Conservation (phyloP, 2,329 filamentous ascomycete species). For the Volutella citrinella region DNA sequence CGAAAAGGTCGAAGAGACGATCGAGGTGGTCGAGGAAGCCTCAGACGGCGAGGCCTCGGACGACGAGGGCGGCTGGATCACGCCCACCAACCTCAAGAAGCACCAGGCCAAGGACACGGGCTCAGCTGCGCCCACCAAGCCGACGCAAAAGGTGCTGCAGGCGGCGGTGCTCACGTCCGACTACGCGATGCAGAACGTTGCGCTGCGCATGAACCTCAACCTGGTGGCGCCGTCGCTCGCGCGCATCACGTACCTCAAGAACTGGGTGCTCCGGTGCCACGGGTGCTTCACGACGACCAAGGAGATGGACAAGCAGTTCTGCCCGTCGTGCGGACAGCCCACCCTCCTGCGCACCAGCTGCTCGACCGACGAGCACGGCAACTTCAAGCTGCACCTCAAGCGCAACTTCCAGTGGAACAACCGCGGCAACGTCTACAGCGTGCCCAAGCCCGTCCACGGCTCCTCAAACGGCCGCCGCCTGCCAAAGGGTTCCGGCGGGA, state of each 20-base stretch:
- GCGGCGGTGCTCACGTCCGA: constrained; percentile 92
- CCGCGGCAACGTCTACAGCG: constrained; percentile 84
- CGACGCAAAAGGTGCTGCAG: constrained; percentile 66
- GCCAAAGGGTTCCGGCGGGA: constrained; percentile 68
- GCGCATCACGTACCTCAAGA: constrained; percentile 80
- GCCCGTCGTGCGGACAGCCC: constrained; percentile 82
- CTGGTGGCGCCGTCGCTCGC: constrained; percentile 76
- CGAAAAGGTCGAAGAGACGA: constrained; percentile 15
- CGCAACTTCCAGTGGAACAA: constrained; percentile 97
- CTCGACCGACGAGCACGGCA: constrained; percentile 75
- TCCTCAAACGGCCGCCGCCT: constrained; percentile 77
- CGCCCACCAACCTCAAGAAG: constrained; percentile 84
- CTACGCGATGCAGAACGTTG: constrained; percentile 97
- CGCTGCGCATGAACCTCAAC: constrained; percentile 91
- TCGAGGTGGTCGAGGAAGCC: constrained; percentile 33
- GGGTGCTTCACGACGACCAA: constrained; percentile 84
- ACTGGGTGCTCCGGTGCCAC: constrained; percentile 89
- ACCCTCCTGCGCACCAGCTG: constrained; percentile 83
- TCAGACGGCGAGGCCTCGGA: constrained; percentile 49
- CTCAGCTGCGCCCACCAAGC: constrained; percentile 42
- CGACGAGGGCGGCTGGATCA: constrained; percentile 84
- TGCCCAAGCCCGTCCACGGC: constrained; percentile 86
- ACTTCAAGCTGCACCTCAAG: constrained; percentile 84
- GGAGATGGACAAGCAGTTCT: constrained; percentile 88
- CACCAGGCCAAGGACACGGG: constrained; percentile 67